phyloP scores from a whole-genome alignment of 1,139 yeast genomes.

The Blastobotrys illinoisensis region DNA sequence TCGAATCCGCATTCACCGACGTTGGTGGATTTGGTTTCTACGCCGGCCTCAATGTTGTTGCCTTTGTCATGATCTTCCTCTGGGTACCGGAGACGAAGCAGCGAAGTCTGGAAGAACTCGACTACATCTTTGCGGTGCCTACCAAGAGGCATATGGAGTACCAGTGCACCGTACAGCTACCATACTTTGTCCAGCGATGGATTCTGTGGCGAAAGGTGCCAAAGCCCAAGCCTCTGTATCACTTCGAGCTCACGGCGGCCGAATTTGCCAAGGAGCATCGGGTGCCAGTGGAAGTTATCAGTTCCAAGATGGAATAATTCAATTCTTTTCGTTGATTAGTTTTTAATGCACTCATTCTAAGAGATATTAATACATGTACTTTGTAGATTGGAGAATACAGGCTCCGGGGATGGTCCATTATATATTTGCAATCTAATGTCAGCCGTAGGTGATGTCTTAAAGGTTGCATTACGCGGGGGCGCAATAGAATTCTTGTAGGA shows the following conservation, averaged over 20 bases:
- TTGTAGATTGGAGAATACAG: no score
- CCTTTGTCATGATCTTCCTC: slow-evolving; percentile 19
- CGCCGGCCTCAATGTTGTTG: slow-evolving; percentile 18
- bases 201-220: slow-evolving; percentile 12
- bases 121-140: slow-evolving; percentile 14
- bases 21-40: slow-evolving; percentile 22
- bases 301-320: neutral
- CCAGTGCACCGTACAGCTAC: slow-evolving; percentile 18
- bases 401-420: no score
- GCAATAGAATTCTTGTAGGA: no score
- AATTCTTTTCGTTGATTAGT: neutral
- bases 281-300: neutral
- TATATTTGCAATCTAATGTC: no score
- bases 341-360: neutral
- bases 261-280: neutral
- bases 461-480: no score
- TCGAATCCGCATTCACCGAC: slow-evolving; percentile 17
- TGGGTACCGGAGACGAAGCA: slow-evolving; percentile 23
- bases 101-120: slow-evolving; percentile 17
- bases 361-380: no score
- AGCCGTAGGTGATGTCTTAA: no score
- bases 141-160: slow-evolving; percentile 18
- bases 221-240: slow-evolving; percentile 14
- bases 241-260: slow-evolving; percentile 10
- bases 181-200: slow-evolving; percentile 18